Evolutionary conservation across 352 stramenopile species (phyloP).

Genomic region (Globisporangium canariense): DNA sequence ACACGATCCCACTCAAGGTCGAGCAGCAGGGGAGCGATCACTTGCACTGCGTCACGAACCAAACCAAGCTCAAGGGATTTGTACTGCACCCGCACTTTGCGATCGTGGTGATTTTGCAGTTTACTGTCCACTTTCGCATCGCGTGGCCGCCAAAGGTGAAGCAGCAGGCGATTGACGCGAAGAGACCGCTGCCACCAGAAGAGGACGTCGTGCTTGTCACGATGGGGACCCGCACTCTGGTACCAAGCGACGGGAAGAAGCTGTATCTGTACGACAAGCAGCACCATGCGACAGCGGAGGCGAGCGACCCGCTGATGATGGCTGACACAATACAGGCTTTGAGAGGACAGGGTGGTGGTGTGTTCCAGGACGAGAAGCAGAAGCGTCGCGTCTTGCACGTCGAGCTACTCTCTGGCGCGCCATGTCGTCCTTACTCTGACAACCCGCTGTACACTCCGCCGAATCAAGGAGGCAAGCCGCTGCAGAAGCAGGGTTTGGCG

Average conservation of each 20-base stretch:
- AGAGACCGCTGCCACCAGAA: conserved; percentile 50
- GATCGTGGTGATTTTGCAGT: conserved; percentile 85
- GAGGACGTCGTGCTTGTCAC: conserved; percentile 79
- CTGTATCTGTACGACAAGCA: conserved; percentile 70
- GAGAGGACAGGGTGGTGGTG: conserved; percentile 6
- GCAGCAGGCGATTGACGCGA: conserved; percentile 54
- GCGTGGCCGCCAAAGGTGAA: conserved; percentile 64
- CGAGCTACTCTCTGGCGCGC: conserved; percentile 56
- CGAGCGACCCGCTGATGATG: conserved; percentile 20
- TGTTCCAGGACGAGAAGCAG: conserved; percentile 18
- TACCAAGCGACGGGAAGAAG: conserved; percentile 75
- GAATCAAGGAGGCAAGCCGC: conserved; percentile 22
- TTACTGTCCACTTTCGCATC: conserved; percentile 79
- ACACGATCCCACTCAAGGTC: conserved; percentile 66
- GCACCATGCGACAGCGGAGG: conserved; percentile 29
- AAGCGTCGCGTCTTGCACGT: conserved; percentile 53
- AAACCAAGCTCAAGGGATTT: conserved; percentile 65
- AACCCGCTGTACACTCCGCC: conserved; percentile 68
- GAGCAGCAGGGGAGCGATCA: conserved; percentile 66
- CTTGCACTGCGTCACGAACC: conserved; percentile 44
- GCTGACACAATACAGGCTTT: neutral
- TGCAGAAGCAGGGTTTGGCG: conserved; percentile 23
- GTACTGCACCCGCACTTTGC: conserved; percentile 74
- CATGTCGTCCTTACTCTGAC: conserved; percentile 71
- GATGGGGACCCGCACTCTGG: conserved; percentile 56